phyloP scores from a whole-genome alignment of 2,329 filamentous ascomycete species.

The Sclerotinia subarctica region DNA sequence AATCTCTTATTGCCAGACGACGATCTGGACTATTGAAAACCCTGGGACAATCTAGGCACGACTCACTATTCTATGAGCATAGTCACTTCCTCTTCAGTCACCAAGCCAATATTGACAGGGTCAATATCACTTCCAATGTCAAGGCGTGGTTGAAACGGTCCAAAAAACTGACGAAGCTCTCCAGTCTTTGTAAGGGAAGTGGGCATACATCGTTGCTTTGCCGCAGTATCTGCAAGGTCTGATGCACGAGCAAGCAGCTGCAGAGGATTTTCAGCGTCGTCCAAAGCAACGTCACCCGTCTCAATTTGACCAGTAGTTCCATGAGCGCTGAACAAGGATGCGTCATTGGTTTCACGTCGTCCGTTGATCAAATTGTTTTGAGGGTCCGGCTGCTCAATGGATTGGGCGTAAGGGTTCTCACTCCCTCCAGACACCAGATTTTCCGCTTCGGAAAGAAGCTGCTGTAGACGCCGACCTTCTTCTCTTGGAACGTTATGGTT shows the following conservation, averaged over 20 bases:
- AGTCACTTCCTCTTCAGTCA: slow-evolving; percentile 62
- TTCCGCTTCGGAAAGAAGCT: slow-evolving; percentile 49
- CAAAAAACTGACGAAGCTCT: slow-evolving; percentile 63
- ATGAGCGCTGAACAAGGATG: not conserved
- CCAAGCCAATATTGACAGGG: slow-evolving; percentile 66
- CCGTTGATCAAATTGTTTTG: not conserved
- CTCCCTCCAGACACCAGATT: slow-evolving; percentile 38
- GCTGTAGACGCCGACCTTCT: slow-evolving; percentile 48
- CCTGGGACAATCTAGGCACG: not conserved
- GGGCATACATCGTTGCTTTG: slow-evolving; percentile 11
- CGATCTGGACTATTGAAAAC: not conserved
- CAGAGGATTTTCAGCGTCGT: slow-evolving; percentile 72
- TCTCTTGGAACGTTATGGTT: slow-evolving; percentile 42
- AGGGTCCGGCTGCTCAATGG: not conserved
- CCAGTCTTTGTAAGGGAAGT: slow-evolving; percentile 23
- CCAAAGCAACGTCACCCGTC: slow-evolving; percentile 57
- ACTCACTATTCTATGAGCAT: slow-evolving; percentile 62
- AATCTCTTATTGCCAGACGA: not conserved
- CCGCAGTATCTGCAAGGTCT: slow-evolving; percentile 47
- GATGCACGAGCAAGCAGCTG: slow-evolving; percentile 71
- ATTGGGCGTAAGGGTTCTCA: slow-evolving; percentile 26
- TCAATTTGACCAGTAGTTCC: not conserved
- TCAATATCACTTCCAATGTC: slow-evolving; percentile 64
- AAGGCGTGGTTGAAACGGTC: slow-evolving; percentile 58
- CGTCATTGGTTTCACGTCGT: not conserved